Base-by-base conservation (phyloP, 306 rosid species). In the Cercis canadensis region DNA sequence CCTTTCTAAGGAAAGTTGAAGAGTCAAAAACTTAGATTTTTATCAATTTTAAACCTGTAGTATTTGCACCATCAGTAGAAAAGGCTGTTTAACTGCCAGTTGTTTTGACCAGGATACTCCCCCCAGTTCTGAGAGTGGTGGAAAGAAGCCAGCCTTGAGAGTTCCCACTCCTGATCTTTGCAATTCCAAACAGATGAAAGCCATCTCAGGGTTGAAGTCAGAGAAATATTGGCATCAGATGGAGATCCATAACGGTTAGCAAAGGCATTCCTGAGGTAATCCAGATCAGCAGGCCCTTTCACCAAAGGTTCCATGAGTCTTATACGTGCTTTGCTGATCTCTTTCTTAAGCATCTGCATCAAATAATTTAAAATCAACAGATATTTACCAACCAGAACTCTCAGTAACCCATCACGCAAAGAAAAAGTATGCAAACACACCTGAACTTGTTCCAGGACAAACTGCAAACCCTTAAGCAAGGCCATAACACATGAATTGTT, bases 391-490 rank as follows among this genome's bases (percentile, higher is more conserved):
- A 17, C 40, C 44, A 47, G 47, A 17, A n/a, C 32, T 36, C 4
- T 40, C 8, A 14, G 7, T 41, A 16, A 43, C 5, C 11, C 51
- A 2, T 56, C 10, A 55, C 7, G 39, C 51, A 69, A 64, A 31
- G 50, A 63, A 44, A 34, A 72, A 33, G 29, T 29, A 67, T 19
- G 65, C 75, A 86, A 65, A 76, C 80, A 74, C 41, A 94, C 97
- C 96, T 91, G 95, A 89, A 91, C 87, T 86, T 89, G 92, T 83
- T 81, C 91, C 11, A 89, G 84, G 77, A 91, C 97, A 84, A 91
- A 94, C 41, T 81, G 88, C 79, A 94, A 74, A 45, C 96, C 99
- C 85, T 80, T 86, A 57, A 94, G 76, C 90, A 91, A 80, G 53
- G 97, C 95, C 53, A 75, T 50, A 50, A 80, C 92, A 73, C 95